phyloP scores from a whole-genome alignment of 2,329 filamentous ascomycete species.

The Hypoxylon sp. region DNA sequence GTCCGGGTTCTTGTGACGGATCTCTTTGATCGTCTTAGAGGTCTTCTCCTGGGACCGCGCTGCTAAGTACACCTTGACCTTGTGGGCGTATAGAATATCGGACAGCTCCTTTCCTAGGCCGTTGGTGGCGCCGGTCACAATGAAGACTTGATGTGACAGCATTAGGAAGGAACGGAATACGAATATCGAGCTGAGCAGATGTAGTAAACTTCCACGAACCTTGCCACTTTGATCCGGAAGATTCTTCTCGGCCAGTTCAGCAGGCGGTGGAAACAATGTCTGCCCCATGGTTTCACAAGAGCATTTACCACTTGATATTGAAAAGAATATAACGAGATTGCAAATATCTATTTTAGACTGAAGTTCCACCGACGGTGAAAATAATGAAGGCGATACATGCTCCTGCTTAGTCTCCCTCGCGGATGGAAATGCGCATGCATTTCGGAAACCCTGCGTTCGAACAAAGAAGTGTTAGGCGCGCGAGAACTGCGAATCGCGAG shows the following conservation, averaged over 20 bases:
- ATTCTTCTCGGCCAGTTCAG: background rate
- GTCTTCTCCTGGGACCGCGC: slow-evolving; percentile 46
- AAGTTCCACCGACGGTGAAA: background rate
- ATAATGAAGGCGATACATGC: background rate
- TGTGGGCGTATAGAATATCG: slow-evolving; percentile 57
- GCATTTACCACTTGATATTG: background rate
- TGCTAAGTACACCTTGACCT: slow-evolving; percentile 59
- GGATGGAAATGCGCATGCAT: background rate
- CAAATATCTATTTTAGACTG: background rate
- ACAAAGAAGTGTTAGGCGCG: background rate
- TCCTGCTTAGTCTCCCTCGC: background rate
- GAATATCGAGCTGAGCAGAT: background rate
- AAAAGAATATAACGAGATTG: background rate
- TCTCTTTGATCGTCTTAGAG: slow-evolving; percentile 9
- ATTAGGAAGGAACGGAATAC: no score
- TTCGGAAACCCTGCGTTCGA: background rate
- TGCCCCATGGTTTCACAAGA: background rate
- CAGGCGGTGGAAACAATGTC: background rate
- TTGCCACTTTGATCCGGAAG: background rate
- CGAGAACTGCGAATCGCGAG: background rate
- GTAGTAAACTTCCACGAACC: background rate
- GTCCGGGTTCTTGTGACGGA: background rate
- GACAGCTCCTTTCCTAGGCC: slow-evolving; percentile 55
- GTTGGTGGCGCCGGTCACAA: slow-evolving; percentile 51
- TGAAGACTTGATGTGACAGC: slow-evolving; percentile 41